These are phyloP conservation scores for Huntiella omanensis DNA, from an alignment of 2,329 filamentous ascomycete species.

Conservation along the genomic window DNA sequence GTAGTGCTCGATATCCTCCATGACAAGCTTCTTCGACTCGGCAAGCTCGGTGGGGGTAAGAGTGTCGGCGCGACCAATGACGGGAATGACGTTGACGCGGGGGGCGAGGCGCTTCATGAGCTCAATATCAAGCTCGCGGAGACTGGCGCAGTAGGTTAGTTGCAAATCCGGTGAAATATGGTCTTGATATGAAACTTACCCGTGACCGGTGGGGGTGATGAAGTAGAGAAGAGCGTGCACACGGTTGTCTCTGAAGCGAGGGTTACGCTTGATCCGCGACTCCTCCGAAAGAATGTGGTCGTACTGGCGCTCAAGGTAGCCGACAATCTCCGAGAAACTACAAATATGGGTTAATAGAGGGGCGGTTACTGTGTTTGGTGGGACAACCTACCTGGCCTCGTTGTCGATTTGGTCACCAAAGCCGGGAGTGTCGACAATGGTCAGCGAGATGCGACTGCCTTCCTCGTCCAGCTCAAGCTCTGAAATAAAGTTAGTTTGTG, in stretches of 20 bases:
- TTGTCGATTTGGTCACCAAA: conserved; percentile 99
- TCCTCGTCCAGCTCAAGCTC: conserved; percentile 95
- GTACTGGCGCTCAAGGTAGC: conserved; percentile 97
- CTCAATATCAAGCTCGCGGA: conserved; percentile 97
- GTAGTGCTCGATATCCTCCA: conserved; percentile 99
- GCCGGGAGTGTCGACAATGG: conserved; percentile 94
- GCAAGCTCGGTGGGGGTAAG: conserved; percentile 90
- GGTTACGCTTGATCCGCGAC: conserved; percentile 99
- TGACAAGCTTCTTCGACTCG: conserved; percentile 98
- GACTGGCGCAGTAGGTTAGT: conserved; percentile 30
- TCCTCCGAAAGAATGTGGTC: conserved; percentile 98
- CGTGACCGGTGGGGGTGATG: conserved; percentile 94
- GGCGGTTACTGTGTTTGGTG: background rate
- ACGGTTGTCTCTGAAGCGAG: conserved; percentile 96
- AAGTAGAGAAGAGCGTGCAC: conserved; percentile 98
- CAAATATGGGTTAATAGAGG: conserved; percentile 9
- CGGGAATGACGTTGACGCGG: conserved; percentile 95
- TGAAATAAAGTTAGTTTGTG: conserved; percentile 19
- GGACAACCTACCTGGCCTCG: conserved; percentile 59
- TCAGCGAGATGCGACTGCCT: conserved; percentile 92
- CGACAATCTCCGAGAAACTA: conserved; percentile 93
- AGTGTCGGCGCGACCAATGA: conserved; percentile 96
- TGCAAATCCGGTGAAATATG: background rate
- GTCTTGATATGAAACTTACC: conserved; percentile 30
- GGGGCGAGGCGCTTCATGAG: conserved; percentile 98